A percentile compares a stretch with the other conserved stretches of the same genome.
phyloP scores from a whole-genome alignment of 495 filamentous ascomycete species.

The Cryomyces minteri region DNA sequence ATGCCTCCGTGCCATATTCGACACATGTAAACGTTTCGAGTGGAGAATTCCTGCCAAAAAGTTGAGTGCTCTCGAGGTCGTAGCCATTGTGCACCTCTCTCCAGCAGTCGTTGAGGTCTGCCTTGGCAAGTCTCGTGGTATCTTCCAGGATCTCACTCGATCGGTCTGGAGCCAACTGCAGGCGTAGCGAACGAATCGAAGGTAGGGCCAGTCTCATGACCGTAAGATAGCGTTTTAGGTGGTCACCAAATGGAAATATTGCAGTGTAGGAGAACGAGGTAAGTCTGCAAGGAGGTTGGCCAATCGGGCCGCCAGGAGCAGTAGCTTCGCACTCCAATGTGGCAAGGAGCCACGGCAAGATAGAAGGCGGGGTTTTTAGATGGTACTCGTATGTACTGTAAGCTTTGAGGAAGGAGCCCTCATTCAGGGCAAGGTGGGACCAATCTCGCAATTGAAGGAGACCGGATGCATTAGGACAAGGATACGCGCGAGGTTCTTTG shows the following conservation, averaged over 20 bases:
- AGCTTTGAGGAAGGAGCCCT: constrained; percentile 10
- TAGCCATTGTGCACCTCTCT: constrained; percentile 4
- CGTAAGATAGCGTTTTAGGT: constrained; percentile 1
- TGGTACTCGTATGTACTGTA: constrained; percentile 14
- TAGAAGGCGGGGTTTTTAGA: constrained; percentile 8
- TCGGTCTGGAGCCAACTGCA: constrained; percentile 8
- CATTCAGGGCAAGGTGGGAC: constrained; percentile 7
- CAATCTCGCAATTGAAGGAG: constrained; percentile 1
- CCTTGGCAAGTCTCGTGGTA: constrained; percentile 3
- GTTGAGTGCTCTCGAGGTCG: not conserved
- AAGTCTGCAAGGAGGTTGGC: not conserved
- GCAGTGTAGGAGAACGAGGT: constrained; percentile 8
- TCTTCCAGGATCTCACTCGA: constrained; percentile 6
- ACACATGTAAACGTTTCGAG: no score
- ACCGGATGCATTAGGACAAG: not conserved
- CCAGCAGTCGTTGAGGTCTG: constrained; percentile 13
- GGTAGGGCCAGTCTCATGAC: not conserved
- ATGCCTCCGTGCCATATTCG: no score
- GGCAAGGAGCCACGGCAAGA: not conserved
- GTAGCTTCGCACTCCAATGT: not conserved
- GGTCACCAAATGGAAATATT: constrained; percentile 10
- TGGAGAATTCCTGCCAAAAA: no score
- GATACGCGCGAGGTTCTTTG: constrained; percentile 1
- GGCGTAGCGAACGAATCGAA: constrained; percentile 4
- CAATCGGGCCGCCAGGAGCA: not conserved